Conservation (phyloP, 129 eudicot species). For the Chrysanthemum makinoi region DNA sequence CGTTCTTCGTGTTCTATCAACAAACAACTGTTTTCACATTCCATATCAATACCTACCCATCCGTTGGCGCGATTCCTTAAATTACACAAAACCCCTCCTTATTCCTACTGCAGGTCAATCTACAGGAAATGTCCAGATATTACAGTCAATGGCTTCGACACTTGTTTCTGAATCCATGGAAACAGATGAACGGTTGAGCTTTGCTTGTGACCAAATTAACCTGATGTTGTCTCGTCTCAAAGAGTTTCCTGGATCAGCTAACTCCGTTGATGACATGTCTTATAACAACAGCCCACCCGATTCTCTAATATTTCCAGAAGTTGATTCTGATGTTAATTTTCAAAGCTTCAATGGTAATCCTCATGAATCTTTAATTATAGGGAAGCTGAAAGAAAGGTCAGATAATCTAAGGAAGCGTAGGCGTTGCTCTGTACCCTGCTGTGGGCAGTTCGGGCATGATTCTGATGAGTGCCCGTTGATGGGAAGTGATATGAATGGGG, state of each 20-base stretch:
- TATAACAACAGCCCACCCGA: conserved; percentile 58
- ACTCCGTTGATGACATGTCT: conserved; percentile 34
- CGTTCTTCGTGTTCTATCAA: conserved; percentile 74
- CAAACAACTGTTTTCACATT: conserved; percentile 79
- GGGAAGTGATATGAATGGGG: conserved; percentile 52
- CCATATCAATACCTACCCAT: conserved; percentile 71
- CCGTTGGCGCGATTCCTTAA: conserved; percentile 67
- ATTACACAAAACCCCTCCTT: conserved; percentile 33
- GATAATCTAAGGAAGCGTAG: conserved; percentile 58
- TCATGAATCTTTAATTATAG: conserved; percentile 40
- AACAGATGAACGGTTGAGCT: conserved; percentile 63
- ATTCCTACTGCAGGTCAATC: conserved; percentile 30
- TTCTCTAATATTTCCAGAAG: conserved; percentile 64
- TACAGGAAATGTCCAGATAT: conserved; percentile 49
- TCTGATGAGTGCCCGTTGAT: conserved; percentile 61
- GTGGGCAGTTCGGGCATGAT: conserved; percentile 78
- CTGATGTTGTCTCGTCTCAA: conserved; percentile 59
- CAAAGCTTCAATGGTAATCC: conserved; percentile 55
- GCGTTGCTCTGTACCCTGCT: conserved; percentile 56
- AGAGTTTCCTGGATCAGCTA: conserved; percentile 50
- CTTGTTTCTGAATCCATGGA: conserved; percentile 64
- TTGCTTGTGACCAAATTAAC: conserved; percentile 63
- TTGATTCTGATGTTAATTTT: conserved; percentile 71
- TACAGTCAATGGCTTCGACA: conserved; percentile 66
- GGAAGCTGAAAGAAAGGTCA: conserved; percentile 58